Evolutionary conservation across 768 basidiomycete species (phyloP), one percentile per base, ranked within the genome.

Genomic region (Rhizopogon rudus): DNA sequence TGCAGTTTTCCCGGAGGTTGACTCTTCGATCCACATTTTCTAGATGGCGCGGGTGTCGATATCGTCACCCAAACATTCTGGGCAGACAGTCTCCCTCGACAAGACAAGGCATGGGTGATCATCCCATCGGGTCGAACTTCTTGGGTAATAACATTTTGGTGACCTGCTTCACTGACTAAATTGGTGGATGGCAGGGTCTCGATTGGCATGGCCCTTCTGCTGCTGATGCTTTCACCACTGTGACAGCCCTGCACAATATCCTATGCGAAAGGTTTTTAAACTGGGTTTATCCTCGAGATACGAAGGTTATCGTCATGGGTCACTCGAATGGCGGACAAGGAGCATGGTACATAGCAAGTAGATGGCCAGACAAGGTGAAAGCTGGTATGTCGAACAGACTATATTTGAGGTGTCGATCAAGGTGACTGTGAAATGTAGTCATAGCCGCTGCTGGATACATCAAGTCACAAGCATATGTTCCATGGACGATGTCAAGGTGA

Each of bases 261-360:
- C 63, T 88, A 4, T 43, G 66, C 3, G 57, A 44, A 55, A 56
- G 56, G 31, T 81, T 80, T 81, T 61, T 67, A 53, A 40, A 63
- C 14, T 81, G 80, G 75, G 60, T 56, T 16, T 75, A 81, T 42
- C 57, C 63, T 31, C 13, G 61, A 0, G 59, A 73, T 29, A 75
- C 77, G 3, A 75, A 73, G 29, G 80, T 83, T 7, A 71, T 87
- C n/a, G 63, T 93, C n/a, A 73, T 93, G 35, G 93, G 94, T 0
- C 93, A 97, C 66, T 95, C 93, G 3, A 97, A 97, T 67, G 93
- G 93, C 29, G 93, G 93, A 12, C 94, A 95, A 68, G 93, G 93
- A 0, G 77, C 86, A 2, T 93, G 91, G 89, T 86, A 92, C 67
- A 64, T 88, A 16, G 83, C 88, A 13, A 79, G 84, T 28, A 76